Conservation (phyloP, 1,139 yeast genomes). For the Zygosaccharomyces sapae region DNA sequence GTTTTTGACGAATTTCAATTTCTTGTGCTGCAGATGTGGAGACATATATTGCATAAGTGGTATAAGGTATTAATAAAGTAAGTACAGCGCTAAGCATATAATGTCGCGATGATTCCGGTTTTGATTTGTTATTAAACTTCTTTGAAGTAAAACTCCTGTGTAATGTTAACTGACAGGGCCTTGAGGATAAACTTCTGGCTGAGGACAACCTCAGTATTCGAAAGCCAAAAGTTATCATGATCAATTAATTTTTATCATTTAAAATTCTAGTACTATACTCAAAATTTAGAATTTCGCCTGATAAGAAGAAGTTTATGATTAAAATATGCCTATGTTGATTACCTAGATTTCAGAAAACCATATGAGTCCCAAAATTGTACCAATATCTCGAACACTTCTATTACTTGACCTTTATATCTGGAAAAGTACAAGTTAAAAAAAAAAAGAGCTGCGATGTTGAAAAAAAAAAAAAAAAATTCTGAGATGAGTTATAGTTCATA, state of each 20-base stretch:
- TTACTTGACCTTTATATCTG: neutral
- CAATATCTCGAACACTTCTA: neutral
- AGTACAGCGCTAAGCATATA: conserved; percentile 18
- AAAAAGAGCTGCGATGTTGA: neutral
- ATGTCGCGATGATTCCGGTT: no score
- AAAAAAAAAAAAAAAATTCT: neutral
- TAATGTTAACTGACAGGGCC: no score
- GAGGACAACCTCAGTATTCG: neutral
- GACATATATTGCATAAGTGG: conserved; percentile 64
- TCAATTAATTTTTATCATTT: neutral
- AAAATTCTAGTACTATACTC: neutral
- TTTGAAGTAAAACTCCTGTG: no score
- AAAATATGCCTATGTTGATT: neutral
- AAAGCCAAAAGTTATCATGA: neutral
- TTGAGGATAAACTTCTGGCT: neutral
- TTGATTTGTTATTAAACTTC: conserved; percentile 4
- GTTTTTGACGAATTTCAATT: conserved; percentile 47
- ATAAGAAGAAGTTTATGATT: neutral
- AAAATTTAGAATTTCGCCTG: neutral
- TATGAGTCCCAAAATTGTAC: neutral
- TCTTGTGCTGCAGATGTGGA: conserved; percentile 53
- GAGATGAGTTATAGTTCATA: neutral
- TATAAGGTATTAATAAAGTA: conserved; percentile 51
- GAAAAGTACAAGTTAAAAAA: neutral
- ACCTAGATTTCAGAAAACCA: neutral